A percentile compares a stretch with the other conserved stretches of the same genome.
Evolutionary conservation across 306 rosid species (phyloP).

Genomic region (Cyamopsis tetragonoloba): DNA sequence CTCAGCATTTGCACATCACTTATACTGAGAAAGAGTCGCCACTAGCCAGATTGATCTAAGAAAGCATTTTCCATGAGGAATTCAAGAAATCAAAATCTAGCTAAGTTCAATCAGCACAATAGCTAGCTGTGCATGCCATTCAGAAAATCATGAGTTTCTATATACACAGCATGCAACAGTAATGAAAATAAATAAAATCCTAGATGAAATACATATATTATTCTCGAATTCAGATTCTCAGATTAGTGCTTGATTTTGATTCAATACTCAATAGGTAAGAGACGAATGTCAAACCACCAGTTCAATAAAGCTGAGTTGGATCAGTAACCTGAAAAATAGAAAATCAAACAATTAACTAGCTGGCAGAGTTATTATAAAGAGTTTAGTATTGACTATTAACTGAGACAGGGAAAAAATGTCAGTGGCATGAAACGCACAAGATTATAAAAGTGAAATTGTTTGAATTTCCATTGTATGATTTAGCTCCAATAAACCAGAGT

Average conservation of each 20-base stretch:
- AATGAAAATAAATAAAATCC: background rate
- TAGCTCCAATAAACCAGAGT: background rate
- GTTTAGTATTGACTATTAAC: background rate
- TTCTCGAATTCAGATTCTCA: slow-evolving; percentile 24
- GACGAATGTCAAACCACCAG: slow-evolving; percentile 9
- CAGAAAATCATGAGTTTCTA: slow-evolving; percentile 28
- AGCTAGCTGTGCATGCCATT: slow-evolving; percentile 19
- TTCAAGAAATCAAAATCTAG: slow-evolving; percentile 19
- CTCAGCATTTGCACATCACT: background rate
- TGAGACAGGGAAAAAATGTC: background rate
- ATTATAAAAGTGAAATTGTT: background rate
- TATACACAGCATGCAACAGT: slow-evolving; percentile 37
- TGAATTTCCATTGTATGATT: background rate
- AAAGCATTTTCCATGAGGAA: background rate
- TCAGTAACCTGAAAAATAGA: slow-evolving; percentile 38
- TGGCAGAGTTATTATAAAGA: background rate
- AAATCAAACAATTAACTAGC: slow-evolving; percentile 7
- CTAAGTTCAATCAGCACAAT: background rate
- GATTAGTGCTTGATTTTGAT: slow-evolving; percentile 29
- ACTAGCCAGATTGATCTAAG: slow-evolving; percentile 16
- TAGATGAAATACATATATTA: slow-evolving; percentile 31
- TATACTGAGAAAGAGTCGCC: background rate
- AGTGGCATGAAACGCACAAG: background rate
- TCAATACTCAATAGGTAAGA: slow-evolving; percentile 17
- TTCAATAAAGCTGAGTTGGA: slow-evolving; percentile 22